Evolutionary conservation across 2,329 filamentous ascomycete species (phyloP).

Genomic region (Stemphylium beticola): DNA sequence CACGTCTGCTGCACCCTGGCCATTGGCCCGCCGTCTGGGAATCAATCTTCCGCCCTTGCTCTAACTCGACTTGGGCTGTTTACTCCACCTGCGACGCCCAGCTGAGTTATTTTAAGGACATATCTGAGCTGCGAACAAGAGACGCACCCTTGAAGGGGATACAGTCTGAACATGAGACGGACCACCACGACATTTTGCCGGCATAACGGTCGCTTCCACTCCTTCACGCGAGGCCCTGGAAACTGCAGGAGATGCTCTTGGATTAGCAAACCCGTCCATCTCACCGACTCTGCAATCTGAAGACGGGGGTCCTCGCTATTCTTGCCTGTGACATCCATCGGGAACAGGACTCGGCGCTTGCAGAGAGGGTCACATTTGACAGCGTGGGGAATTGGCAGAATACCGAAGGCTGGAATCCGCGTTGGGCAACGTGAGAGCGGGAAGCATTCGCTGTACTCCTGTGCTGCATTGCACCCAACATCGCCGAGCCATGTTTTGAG

Average conservation of each 20-base stretch:
- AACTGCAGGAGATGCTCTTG: slow-evolving; percentile 20
- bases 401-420: background rate
- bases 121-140: slow-evolving; percentile 20
- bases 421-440: background rate
- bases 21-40: slow-evolving; percentile 19
- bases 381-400: no score
- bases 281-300: slow-evolving; percentile 14
- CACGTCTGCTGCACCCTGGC: slow-evolving; percentile 6
- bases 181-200: slow-evolving; percentile 9
- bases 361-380: slow-evolving; percentile 1
- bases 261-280: slow-evolving; percentile 16
- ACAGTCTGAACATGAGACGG: slow-evolving; percentile 19
- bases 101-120: slow-evolving; percentile 42
- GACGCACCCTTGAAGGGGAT: slow-evolving; percentile 8
- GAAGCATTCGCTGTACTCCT: slow-evolving; percentile 8
- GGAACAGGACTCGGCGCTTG: slow-evolving; percentile 7
- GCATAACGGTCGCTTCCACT: background rate
- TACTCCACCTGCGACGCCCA: slow-evolving; percentile 17
- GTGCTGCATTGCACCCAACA: slow-evolving; percentile 17
- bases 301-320: slow-evolving; percentile 15
- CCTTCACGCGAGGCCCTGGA: slow-evolving; percentile 11
- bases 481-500: slow-evolving; percentile 19
- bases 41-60: slow-evolving; percentile 3
- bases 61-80: slow-evolving; percentile 10
- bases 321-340: slow-evolving; percentile 16